phyloP scores from a whole-genome alignment of 2,329 filamentous ascomycete genomes.

The Exserohilum rostratum region DNA sequence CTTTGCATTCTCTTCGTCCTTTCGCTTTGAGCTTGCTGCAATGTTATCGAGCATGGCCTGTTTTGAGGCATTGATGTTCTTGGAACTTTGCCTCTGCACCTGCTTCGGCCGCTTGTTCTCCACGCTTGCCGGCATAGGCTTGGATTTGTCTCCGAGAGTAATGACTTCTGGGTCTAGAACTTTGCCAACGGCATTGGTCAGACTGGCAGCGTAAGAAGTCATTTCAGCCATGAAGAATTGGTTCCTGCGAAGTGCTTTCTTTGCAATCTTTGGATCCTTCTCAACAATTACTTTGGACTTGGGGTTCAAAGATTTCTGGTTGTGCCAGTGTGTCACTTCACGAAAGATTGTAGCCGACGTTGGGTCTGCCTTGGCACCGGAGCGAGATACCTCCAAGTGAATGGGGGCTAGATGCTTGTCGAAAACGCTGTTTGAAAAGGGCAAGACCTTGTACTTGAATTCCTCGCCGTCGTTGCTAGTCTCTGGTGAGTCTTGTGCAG shows the following conservation, averaged over 20 bases:
- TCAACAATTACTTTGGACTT: constrained; percentile 41
- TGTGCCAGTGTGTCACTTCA: constrained; percentile 67
- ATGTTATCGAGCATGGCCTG: constrained; percentile 54
- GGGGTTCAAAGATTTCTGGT: constrained; percentile 58
- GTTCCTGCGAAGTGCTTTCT: constrained; percentile 26
- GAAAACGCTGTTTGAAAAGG: constrained; percentile 56
- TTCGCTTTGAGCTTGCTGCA: constrained; percentile 50
- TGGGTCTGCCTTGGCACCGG: constrained; percentile 28
- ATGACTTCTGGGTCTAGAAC: constrained; percentile 22
- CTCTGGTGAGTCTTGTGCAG: not conserved
- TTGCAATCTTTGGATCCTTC: constrained; percentile 43
- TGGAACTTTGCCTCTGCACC: constrained; percentile 32
- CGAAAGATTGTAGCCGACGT: constrained; percentile 53
- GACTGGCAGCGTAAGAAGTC: constrained; percentile 22
- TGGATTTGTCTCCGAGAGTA: constrained; percentile 38
- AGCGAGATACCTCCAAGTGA: constrained; percentile 45
- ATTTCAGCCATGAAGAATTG: constrained; percentile 26
- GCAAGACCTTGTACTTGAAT: constrained; percentile 48
- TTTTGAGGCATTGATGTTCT: constrained; percentile 47
- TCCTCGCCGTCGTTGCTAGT: constrained; percentile 12
- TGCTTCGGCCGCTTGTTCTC: constrained; percentile 30
- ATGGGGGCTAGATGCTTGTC: constrained; percentile 56
- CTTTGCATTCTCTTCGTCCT: constrained; percentile 49
- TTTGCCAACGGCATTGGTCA: constrained; percentile 24
- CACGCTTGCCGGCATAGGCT: constrained; percentile 12